Conservation (phyloP, 192 early-diverging fungal genomes). For the Thamnidium elegans region DNA sequence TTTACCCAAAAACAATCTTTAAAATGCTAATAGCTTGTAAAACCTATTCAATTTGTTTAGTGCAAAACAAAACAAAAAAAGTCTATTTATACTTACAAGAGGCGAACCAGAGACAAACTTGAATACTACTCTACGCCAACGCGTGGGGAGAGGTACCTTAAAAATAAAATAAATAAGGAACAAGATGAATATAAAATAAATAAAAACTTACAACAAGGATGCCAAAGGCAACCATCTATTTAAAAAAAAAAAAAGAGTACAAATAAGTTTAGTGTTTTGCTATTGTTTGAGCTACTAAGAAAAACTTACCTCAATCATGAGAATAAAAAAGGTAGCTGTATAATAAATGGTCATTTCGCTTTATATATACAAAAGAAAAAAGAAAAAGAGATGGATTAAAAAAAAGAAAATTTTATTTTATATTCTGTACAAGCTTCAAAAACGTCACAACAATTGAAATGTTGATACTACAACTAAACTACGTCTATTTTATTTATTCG, state of each 20-base stretch:
- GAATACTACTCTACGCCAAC: constrained; percentile 49
- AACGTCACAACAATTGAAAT: no score
- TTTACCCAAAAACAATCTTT: constrained; percentile 55
- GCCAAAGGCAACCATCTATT: constrained; percentile 27
- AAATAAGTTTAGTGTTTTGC: no score
- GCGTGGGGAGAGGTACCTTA: constrained; percentile 51
- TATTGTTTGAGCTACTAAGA: not conserved
- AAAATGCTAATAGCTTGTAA: constrained; percentile 33
- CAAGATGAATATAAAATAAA: no score
- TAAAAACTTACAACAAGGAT: constrained; percentile 23
- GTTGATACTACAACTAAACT: no score
- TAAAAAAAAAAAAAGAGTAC: not conserved
- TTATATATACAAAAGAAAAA: not conserved
- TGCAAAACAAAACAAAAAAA: not conserved
- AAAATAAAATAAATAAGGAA: not conserved
- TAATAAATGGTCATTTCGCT: constrained; percentile 25
- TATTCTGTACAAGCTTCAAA: not conserved
- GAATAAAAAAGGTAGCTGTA: constrained; percentile 23
- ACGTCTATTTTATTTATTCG: no score
- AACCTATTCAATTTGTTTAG: constrained; percentile 16
- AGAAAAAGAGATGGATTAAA: not conserved
- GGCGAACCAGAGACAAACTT: constrained; percentile 46
- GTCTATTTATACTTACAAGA: constrained; percentile 28
- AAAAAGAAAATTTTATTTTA: not conserved
- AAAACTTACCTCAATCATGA: constrained; percentile 23